Percentiles rank a stretch among this genome's conserved stretches.
These are phyloP conservation scores for Flaveria trinervia DNA, from an alignment of 129 eudicot genomes.

Conservation along the genomic window DNA sequence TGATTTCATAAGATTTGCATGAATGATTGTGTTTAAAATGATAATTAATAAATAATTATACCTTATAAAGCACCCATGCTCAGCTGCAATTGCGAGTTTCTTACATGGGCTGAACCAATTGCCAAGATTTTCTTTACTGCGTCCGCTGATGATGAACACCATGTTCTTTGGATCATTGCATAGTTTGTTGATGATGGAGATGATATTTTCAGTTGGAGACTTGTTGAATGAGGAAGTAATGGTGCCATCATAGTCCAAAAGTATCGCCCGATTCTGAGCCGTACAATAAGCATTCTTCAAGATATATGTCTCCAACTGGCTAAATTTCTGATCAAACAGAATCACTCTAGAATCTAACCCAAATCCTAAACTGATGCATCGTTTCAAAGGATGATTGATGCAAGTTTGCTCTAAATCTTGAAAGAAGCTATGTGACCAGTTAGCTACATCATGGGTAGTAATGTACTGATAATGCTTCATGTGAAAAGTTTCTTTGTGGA, in stretches of 20 bases:
- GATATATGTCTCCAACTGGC: slow-evolving; percentile 29
- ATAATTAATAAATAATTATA: slow-evolving; percentile 9
- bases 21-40: not conserved
- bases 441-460: slow-evolving; percentile 45
- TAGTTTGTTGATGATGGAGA: slow-evolving; percentile 34
- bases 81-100: slow-evolving; percentile 47
- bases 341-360: slow-evolving; percentile 41
- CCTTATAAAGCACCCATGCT: slow-evolving; percentile 50
- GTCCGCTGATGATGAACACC: slow-evolving; percentile 37
- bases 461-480: slow-evolving; percentile 48
- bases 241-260: slow-evolving; percentile 51
- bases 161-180: slow-evolving; percentile 31
- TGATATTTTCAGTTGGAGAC: slow-evolving; percentile 24
- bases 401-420: slow-evolving; percentile 48
- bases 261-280: slow-evolving; percentile 36
- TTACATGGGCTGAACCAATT: slow-evolving; percentile 36
- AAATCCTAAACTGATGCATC: slow-evolving; percentile 41
- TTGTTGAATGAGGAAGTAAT: slow-evolving; percentile 38
- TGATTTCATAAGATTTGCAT: not conserved
- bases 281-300: slow-evolving; percentile 33
- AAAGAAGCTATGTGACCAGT: slow-evolving; percentile 45
- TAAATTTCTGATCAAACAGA: slow-evolving; percentile 38
- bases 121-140: slow-evolving; percentile 33
- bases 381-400: slow-evolving; percentile 34
- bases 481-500: slow-evolving; percentile 41